Evolutionary conservation across 2,329 filamentous ascomycete species (phyloP), one percentile per base, ranked within the genome.

Genomic region (Dryadomyces quercivorus): DNA sequence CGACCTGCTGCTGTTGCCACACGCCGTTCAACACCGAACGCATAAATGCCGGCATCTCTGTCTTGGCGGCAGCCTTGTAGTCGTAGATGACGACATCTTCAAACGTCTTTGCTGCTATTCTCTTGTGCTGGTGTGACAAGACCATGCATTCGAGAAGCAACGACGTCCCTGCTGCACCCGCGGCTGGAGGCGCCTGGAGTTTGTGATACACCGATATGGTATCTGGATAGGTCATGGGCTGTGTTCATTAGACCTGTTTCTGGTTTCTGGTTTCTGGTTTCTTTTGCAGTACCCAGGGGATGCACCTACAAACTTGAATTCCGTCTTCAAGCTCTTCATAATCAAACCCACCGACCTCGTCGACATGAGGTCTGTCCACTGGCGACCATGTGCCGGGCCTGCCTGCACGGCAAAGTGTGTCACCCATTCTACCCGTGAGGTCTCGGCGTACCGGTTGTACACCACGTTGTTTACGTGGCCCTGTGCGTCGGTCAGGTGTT

Each of bases 161-260:
- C 20, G 78, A 76, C 56, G 77, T 75, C 6, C 70, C 72, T 46
- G 65, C 65, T 51, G 68, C 66, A 3, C 59, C 51, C 18, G 70
- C 63, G 0, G 69, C 67, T 2, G 82, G 84, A 55, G 74, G 67
- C 22, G 69, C 66, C 2, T 75, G 70, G 13, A 95, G 77, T 65
- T 85, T 91, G 70, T 95, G 89, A 62, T 92, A 85, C 20, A 93
- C 88, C 0, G 86, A 89, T 58, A 95, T 81, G 50, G 79, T 78
- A 67, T 95, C 90, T 0, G 90, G 90, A 67, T 81, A 94, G 38
- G 77, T 84, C 80, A 95, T 85, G 16, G 90, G 88, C 86, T 89
- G 60, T 10, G 13, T 7, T 16, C 49, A 38, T 40, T 26, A 46
- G 22, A 50, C 36, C 3, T 10, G 16, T 18, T 15, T 16, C 20